phyloP scores from a whole-genome alignment of 305 asterid genomes.

The Salvia sclarea region DNA sequence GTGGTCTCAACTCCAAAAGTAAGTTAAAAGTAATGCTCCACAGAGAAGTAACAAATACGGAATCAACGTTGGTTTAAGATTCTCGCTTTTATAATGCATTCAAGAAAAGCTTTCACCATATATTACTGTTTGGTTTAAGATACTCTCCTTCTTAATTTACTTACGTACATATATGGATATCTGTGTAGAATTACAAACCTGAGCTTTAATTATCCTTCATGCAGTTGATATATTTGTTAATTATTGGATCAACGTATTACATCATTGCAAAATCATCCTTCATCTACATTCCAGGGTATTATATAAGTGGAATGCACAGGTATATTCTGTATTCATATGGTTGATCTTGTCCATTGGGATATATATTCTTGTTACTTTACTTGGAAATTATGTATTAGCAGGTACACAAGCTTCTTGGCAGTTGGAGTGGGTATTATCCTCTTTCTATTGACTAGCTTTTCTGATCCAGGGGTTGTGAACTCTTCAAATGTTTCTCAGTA shows the following conservation, averaged over 20 bases:
- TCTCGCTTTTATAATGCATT: no score
- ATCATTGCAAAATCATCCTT: slow-evolving; percentile 62
- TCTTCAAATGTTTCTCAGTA: slow-evolving; percentile 70
- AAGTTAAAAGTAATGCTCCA: slow-evolving; percentile 12
- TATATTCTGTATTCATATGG: slow-evolving; percentile 34
- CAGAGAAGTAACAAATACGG: slow-evolving; percentile 7
- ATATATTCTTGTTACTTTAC: slow-evolving; percentile 30
- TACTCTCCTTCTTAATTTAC: slow-evolving; percentile 2
- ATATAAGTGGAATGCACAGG: slow-evolving; percentile 85
- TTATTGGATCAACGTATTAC: slow-evolving; percentile 80
- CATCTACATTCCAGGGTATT: slow-evolving; percentile 87
- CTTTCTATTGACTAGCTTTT: slow-evolving; percentile 92
- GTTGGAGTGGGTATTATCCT: slow-evolving; percentile 85
- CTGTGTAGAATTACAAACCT: slow-evolving; percentile 15
- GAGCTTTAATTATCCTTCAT: slow-evolving; percentile 24
- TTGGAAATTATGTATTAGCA: slow-evolving; percentile 39
- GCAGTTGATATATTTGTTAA: slow-evolving; percentile 79
- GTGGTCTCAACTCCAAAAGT: background rate
- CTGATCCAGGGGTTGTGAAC: slow-evolving; percentile 94
- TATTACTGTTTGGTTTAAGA: slow-evolving; percentile 14
- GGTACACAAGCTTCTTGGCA: slow-evolving; percentile 87
- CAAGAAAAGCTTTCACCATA: slow-evolving; percentile 4
- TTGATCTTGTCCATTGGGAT: slow-evolving; percentile 24
- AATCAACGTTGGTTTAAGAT: no score
- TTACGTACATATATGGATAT: slow-evolving; percentile 1